A percentile compares a stretch with the other conserved stretches of the same genome.
These are phyloP conservation scores for Suhomyces sp. DNA, from an alignment of 805 yeast species.

Conservation along the genomic window DNA sequence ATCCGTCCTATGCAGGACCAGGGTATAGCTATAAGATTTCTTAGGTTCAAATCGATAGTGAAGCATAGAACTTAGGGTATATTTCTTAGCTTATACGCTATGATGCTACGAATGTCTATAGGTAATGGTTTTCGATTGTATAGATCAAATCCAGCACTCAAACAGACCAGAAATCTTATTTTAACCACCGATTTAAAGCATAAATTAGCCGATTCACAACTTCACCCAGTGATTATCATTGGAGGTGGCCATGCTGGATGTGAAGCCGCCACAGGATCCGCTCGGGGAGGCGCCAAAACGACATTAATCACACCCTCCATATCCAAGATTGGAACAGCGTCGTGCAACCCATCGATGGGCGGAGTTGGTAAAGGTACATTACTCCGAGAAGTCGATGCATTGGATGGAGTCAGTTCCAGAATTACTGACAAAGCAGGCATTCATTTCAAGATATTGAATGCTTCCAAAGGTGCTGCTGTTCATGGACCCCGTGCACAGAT, in stretches of 20 bases:
- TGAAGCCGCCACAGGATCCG: constrained; percentile 94
- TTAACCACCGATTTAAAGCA: constrained; percentile 5
- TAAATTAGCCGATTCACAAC: constrained; percentile 4
- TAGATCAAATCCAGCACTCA: no score
- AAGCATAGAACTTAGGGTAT: no score
- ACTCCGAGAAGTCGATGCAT: constrained; percentile 89
- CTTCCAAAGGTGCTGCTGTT: constrained; percentile 91
- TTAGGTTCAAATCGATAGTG: no score
- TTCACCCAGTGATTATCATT: constrained; percentile 72
- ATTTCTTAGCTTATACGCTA: no score
- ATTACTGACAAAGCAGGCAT: constrained; percentile 94
- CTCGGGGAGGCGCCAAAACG: constrained; percentile 74
- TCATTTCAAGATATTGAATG: constrained; percentile 82
- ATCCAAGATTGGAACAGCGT: constrained; percentile 83
- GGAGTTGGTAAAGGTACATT: constrained; percentile 98
- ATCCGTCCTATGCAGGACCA: no score
- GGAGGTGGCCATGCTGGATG: constrained; percentile 99
- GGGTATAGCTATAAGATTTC: no score
- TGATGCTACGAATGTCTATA: no score
- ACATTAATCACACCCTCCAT: constrained; percentile 74
- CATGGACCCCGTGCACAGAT: constrained; percentile 99
- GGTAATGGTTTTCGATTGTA: no score
- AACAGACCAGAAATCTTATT: no score
- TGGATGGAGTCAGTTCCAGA: constrained; percentile 86
- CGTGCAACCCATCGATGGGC: constrained; percentile 97